Conservation (phyloP, 2,329 filamentous ascomycete species). For the Sclerotinia glacialis region DNA sequence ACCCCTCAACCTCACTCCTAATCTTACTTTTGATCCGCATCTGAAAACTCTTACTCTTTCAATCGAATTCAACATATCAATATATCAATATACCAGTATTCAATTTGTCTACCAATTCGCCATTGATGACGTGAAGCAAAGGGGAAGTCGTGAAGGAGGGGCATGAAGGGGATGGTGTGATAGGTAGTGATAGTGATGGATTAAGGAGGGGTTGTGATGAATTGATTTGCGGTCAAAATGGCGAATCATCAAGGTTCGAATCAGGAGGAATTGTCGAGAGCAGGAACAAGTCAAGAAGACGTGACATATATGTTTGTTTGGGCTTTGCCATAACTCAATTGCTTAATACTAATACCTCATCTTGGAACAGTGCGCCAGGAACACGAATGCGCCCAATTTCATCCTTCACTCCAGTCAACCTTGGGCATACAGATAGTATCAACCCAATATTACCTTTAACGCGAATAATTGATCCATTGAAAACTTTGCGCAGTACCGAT, state of each 20-base stretch:
- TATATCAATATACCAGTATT: not conserved
- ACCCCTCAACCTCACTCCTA: not conserved
- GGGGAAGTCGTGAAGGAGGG: not conserved
- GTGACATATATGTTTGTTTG: not conserved
- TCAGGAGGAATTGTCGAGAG: not conserved
- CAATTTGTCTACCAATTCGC: not conserved
- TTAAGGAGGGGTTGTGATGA: not conserved
- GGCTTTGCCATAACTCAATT: not conserved
- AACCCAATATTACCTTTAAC: slow-evolving; percentile 7
- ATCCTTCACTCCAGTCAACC: slow-evolving; percentile 33
- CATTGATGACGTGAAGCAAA: not conserved
- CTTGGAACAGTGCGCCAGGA: not conserved
- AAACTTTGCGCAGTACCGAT: slow-evolving; percentile 24
- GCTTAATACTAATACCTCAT: not conserved
- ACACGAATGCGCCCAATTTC: not conserved
- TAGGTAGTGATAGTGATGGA: not conserved
- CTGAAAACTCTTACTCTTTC: not conserved
- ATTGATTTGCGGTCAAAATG: not conserved
- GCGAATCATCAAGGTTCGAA: not conserved
- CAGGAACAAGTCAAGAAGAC: not conserved
- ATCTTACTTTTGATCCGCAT: not conserved
- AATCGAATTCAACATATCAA: not conserved
- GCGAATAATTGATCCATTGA: slow-evolving; percentile 26
- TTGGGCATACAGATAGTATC: not conserved
- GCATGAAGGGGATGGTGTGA: not conserved